Base-by-base conservation (phyloP, 1,284 basidiomycete genomes). In the Sparassis latifolia region DNA sequence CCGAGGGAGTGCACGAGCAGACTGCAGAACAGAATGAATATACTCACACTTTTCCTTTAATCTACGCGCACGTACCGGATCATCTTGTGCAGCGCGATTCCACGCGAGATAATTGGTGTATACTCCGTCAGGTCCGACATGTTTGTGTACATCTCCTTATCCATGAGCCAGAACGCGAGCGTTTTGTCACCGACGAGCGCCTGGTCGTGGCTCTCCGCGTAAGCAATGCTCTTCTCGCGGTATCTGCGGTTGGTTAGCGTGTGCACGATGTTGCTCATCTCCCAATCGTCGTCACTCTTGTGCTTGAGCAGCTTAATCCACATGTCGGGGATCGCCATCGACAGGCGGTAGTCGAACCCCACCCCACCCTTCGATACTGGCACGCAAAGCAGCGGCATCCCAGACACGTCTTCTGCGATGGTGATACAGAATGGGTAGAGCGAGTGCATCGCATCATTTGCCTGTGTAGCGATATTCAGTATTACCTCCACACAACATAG, bases 241-340 rank as follows among this genome's bases (percentile, higher is more conserved):
- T 95, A 76, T 32, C 96, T 80, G 51, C 96, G 80, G 68, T 99
- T 97, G 30, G 82, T 93, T 51, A 99, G 72, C 2, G 93, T 98
- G 66, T 89, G 87, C 29, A 88, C 86, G 56, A 99, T 95, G 66
- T 87, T 82, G 52, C 76, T 84, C 61, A 99, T 78, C 49, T 96
- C 80, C 96, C 96, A 99, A 43, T 88, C 79, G 58, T 89, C 83
- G 66, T 99, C 96, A 3, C 69, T 59, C 65, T 83, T 86, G 70
- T 99, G 96, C 69, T 99, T 99, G 59, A 98, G 80, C 29, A 98
- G 76, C 71, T 99, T 98, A 78, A 99, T 99, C 93, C 94, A 99
- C 94, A 97, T 98, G 69, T 99, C 96, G 3, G 96, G 96, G 46
- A 99, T 82, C 6, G 96, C 96, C 96, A 99, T 99, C 29, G 92